Evolutionary conservation across 768 basidiomycete species (phyloP), one percentile per base, ranked within the genome.

Genomic region (Calvatia gigantea): DNA sequence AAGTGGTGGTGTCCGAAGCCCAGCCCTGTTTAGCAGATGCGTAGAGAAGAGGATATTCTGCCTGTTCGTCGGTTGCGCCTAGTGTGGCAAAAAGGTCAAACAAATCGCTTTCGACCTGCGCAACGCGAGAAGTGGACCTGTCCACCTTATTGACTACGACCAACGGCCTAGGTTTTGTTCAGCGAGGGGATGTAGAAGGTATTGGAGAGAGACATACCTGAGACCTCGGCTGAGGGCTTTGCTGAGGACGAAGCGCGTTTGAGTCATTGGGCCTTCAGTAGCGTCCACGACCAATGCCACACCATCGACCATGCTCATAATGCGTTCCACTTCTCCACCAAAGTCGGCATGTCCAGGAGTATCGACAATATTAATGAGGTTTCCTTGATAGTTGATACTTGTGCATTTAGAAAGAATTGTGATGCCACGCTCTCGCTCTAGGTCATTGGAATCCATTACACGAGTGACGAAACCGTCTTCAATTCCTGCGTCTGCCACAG

Each of bases 261-360:
- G 83, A 2, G 80, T 83, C 75, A 83, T 83, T 2, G 82, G 81
- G 1, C 82, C 82, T 60, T 83, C 82, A 1, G 82, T 82, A 2
- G 81, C 80, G 58, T 83, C 82, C 15, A 84, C 76, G 2, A 84
- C 68, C n/a, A 84, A 72, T 12, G 80, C 80, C 9, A 82, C 81
- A 27, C 81, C 81, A 57, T 83, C 83, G 9, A 84, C 79, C 75
- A 84, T 83, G 57, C 80, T 79, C 70, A 82, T 70, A 2, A 82
- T 77, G 51, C 82, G 75, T 59, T 84, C 82, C 7, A 84, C 82
- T 64, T 84, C 83, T 53, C 82, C 82, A 31, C 81, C 82, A 67
- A 84, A 83, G 61, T 84, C 83, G 6, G 81, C 82, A 65, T 84
- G 83, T 49, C 83, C 82, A 0, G 82, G 83, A 0, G 83, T 84